These are phyloP conservation scores for Phanerochaete carnosa DNA, from an alignment of 768 basidiomycete genomes.

Conservation along the genomic window DNA sequence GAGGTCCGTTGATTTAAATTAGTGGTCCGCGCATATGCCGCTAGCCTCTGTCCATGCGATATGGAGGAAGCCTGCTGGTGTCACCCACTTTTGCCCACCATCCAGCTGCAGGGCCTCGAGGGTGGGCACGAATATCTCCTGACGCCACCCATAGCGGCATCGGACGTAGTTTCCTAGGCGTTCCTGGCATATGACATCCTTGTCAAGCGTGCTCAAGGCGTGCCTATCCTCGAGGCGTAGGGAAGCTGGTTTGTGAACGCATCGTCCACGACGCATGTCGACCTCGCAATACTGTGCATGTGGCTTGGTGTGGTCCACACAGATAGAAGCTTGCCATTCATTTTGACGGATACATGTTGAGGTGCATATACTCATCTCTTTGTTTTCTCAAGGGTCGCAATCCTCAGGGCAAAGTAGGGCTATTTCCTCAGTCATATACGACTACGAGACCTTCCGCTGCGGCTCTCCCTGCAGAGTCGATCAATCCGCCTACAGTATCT, in stretches of 20 bases:
- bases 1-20: too few relatives aligned
- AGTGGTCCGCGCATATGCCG: too few relatives aligned
- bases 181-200: neutral
- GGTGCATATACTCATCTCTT: constrained; percentile 10
- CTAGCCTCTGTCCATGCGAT: too few relatives aligned
- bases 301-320: neutral
- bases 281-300: neutral
- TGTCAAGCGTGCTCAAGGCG: neutral
- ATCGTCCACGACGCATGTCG: neutral
- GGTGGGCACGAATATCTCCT: neutral
- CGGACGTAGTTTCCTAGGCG: neutral
- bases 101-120: neutral
- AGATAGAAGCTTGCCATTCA: neutral
- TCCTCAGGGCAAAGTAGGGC: constrained; percentile 72
- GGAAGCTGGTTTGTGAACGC: too few relatives aligned
- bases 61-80: too few relatives aligned
- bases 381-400: constrained; percentile 70
- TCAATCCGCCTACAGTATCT: constrained; percentile 9
- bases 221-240: neutral
- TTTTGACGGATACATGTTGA: neutral
- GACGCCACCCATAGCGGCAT: neutral
- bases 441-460: constrained; percentile 47
- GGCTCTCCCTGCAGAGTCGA: constrained; percentile 15
- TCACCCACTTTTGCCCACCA: too few relatives aligned
- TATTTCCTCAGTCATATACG: constrained; percentile 92